phyloP scores from a whole-genome alignment of 805 yeast genomes.

The Yarrowia osloensis region DNA sequence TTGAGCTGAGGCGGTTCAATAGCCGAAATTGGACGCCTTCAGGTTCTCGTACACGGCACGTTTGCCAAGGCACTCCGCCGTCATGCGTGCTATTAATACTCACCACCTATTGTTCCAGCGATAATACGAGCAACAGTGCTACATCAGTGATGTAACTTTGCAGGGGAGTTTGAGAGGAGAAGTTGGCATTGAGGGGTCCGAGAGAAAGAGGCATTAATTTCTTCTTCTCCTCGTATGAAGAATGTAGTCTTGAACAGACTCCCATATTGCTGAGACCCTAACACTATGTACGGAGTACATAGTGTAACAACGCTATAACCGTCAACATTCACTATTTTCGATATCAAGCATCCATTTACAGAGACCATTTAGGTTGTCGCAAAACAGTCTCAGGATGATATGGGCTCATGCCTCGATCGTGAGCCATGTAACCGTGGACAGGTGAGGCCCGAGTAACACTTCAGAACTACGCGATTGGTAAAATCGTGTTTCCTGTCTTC shows the following conservation, averaged over 20 bases:
- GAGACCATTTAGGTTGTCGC: neutral
- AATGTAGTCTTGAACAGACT: too few species aligned
- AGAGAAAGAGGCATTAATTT: neutral
- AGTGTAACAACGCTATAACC: too few species aligned
- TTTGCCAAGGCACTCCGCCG: neutral
- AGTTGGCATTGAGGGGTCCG: neutral
- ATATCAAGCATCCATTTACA: neutral
- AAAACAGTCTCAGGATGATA: neutral
- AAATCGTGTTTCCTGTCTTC: too few species aligned
- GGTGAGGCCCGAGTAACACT: too few species aligned
- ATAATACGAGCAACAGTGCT: slow-evolving; percentile 6
- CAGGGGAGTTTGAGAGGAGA: neutral
- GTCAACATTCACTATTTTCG: neutral
- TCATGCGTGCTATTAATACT: slow-evolving; percentile 15
- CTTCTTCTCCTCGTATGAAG: neutral
- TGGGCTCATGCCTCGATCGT: neutral
- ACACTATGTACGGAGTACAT: too few species aligned
- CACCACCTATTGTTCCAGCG: neutral
- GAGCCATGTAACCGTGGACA: neutral
- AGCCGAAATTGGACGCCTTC: neutral
- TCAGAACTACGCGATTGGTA: too few species aligned
- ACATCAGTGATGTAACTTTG: slow-evolving; percentile 6
- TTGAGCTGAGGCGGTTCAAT: neutral
- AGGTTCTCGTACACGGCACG: too few species aligned
- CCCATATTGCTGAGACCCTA: too few species aligned